These are phyloP conservation scores for Albatrellus ellisii DNA, from an alignment of 768 basidiomycete species.

Conservation along the genomic window DNA sequence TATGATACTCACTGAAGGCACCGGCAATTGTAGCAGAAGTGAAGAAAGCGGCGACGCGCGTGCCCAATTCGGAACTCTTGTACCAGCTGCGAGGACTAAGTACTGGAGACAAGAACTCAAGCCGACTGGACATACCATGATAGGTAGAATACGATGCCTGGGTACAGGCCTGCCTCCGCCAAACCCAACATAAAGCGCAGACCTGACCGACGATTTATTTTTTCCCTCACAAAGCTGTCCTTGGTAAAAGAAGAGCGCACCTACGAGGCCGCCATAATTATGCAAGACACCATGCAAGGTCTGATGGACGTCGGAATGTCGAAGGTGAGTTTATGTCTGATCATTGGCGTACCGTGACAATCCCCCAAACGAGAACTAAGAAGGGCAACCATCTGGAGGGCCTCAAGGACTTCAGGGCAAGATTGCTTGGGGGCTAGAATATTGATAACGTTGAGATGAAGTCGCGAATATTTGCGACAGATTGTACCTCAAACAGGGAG, in stretches of 20 bases:
- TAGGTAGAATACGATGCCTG: slow-evolving; percentile 46
- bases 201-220: slow-evolving; percentile 21
- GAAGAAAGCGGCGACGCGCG: slow-evolving; percentile 65
- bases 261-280: slow-evolving; percentile 48
- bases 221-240: not conserved
- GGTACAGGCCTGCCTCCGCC: slow-evolving; percentile 39
- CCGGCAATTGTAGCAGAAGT: slow-evolving; percentile 71
- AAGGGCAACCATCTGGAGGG: slow-evolving; percentile 54
- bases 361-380: slow-evolving; percentile 28
- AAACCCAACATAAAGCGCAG: slow-evolving; percentile 48
- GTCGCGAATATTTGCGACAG: not conserved
- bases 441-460: not conserved
- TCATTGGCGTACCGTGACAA: slow-evolving; percentile 24
- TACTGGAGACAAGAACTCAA: not conserved
- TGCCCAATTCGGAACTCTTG: slow-evolving; percentile 60
- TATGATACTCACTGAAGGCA: slow-evolving; percentile 41
- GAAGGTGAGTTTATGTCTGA: not conserved
- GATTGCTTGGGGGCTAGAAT: slow-evolving; percentile 46
- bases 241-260: slow-evolving; percentile 23
- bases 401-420: slow-evolving; percentile 41
- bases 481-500: slow-evolving; percentile 48
- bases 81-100: slow-evolving; percentile 45
- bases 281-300: slow-evolving; percentile 49
- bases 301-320: slow-evolving; percentile 20
- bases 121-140: slow-evolving; percentile 30